Base-by-base conservation (phyloP, 805 yeast species). In the Kuraishia ogatae region DNA sequence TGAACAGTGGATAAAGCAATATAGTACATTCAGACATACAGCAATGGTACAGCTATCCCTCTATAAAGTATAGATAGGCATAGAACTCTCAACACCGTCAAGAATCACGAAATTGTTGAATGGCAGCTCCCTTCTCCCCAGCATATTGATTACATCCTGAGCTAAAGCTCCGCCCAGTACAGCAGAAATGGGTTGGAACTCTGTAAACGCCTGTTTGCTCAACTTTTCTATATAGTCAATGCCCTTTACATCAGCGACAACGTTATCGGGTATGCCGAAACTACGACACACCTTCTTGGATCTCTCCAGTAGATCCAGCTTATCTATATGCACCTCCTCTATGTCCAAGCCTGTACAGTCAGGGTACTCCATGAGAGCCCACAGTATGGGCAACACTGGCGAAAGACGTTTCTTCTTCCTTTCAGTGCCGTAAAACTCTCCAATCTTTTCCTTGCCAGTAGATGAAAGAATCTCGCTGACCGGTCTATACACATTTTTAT, bases 111-210 rank as follows among this genome's bases (percentile, higher is more conserved):
- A 75, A 66, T 94, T 94, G 66, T 90, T 92, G 46, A 92, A 75
- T 2, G 97, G 96, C 48, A 83, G 76, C 61, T 89, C 91, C 60
- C 84, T 82, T 60, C 81, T 80, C 49, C 94, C 86, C 53, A 93
- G 69, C 54, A 78, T 82, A 70, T 94, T 94, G 50, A 94, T 87
- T 15, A 90, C 85, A 66, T 92, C 97, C 69, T 94, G 99, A 1
- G 96, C 87, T 23, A 93, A 69, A 1, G 89, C 78, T 1, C 98
- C 99, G 5, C 98, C 99, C 6, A 93, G 61, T 1, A 94, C 80
- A 0, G 98, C 96, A 3, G 94, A 83, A 0, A 85, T 84, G 1
- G 97, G 97, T 11, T 90, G 79, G 60, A 87, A 81, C 64, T 91
- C 96, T 1, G 89, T 69, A 58, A 63, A 73, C 7, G 76, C 77